Conservation (phyloP, 2,329 filamentous ascomycete genomes). For the Fonsecaea monophora region DNA sequence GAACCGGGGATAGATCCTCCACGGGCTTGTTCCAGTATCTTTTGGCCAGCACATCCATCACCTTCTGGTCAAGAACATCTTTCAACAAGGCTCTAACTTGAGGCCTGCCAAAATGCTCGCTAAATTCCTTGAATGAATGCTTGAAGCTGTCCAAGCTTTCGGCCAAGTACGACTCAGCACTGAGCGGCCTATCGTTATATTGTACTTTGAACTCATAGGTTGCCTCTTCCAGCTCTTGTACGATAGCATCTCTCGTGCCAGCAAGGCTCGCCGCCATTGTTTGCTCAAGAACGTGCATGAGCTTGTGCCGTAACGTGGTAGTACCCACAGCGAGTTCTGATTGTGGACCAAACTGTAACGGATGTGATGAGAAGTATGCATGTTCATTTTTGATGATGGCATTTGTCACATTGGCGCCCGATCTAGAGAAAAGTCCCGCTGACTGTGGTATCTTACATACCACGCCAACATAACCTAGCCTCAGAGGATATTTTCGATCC, state of each 20-base stretch:
- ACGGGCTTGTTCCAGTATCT: slow-evolving; percentile 98
- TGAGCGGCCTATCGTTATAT: slow-evolving; percentile 94
- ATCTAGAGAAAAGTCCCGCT: slow-evolving; percentile 79
- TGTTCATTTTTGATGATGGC: slow-evolving; percentile 89
- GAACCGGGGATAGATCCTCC: slow-evolving; percentile 73
- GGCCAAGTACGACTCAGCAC: slow-evolving; percentile 93
- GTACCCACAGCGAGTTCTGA: slow-evolving; percentile 81
- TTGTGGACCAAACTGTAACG: slow-evolving; percentile 76
- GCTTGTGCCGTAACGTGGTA: slow-evolving; percentile 84
- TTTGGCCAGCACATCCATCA: slow-evolving; percentile 89
- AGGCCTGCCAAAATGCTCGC: slow-evolving; percentile 84
- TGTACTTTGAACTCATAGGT: slow-evolving; percentile 99
- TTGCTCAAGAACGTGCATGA: slow-evolving; percentile 96
- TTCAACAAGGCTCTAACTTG: slow-evolving; percentile 92
- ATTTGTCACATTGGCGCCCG: slow-evolving; percentile 76
- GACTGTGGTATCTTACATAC: slow-evolving; percentile 79
- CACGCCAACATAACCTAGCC: slow-evolving; percentile 95
- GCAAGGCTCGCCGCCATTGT: slow-evolving; percentile 95
- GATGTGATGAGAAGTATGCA: slow-evolving; percentile 83
- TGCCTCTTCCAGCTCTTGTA: slow-evolving; percentile 93
- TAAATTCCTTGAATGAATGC: slow-evolving; percentile 94
- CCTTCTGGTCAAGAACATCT: slow-evolving; percentile 89
- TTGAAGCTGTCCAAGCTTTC: slow-evolving; percentile 97
- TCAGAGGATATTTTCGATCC: slow-evolving; percentile 90
- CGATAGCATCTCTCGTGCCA: slow-evolving; percentile 87